Evolutionary conservation across 805 yeast genomes (phyloP), one percentile per base, ranked within the genome.

Genomic region (Sungouiella blattae): DNA sequence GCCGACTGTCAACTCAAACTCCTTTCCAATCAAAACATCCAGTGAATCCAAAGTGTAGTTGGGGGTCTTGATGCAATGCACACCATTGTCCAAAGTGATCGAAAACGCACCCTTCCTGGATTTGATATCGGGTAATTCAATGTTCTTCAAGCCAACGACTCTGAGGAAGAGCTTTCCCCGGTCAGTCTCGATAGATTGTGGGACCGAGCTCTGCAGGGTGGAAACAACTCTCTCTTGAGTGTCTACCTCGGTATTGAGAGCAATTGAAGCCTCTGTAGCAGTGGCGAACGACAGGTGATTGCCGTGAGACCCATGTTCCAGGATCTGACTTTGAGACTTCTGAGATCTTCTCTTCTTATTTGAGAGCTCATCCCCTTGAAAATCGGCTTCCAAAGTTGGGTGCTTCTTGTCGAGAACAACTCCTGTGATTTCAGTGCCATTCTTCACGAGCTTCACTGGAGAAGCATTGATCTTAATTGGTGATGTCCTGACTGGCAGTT

Each of bases 81-180:
- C 77, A 5, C 95, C 95, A 54, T 88, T 88, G 55, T 88, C 96
- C 35, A 82, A 60, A 4, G 77, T 72, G 13, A 79, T 45, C 34
- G 73, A 68, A 52, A 77, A 71, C 36, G 68, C 64, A 1, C 77
- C 80, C 13, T 71, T 58, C 32, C 71, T 72, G 6, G 57, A 54
- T 14, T 46, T 49, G 20, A 75, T 44, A 14, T 72, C 77, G 1
- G 80, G 74, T 26, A 80, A 52, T n/a, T 57, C 55, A 16, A 80
- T 47, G 20, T 66, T 67, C 36, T 62, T 61, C 29, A 78, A 53
- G 1, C 71, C 71, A 33, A 71, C 59, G 11, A 80, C 58, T 29
- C 73, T 58, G 26, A 80, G 49, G 54, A 79, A 80, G 6, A 80
- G 51, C 21, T 77, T 63, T 8, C 87, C 87, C 33, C 76, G 57